Conservation (phyloP, 1,284 basidiomycete genomes). For the Phylloporus sp. region DNA sequence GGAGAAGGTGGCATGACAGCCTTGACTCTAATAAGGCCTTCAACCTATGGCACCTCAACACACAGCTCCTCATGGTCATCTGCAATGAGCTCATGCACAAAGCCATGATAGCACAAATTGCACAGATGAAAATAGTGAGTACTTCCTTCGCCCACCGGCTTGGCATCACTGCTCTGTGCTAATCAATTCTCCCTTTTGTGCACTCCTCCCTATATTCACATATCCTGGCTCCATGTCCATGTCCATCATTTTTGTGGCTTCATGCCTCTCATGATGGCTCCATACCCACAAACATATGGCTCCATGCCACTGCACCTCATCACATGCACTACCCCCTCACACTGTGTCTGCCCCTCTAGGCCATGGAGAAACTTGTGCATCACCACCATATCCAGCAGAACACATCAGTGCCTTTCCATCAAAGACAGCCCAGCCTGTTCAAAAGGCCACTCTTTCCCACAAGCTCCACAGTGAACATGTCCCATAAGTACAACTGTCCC, state of each 20-base stretch:
- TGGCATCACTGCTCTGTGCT: too few species aligned
- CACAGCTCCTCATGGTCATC: not conserved
- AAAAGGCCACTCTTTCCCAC: not conserved
- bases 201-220: too few species aligned
- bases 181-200: too few species aligned
- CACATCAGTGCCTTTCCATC: not conserved
- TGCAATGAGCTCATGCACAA: too few species aligned
- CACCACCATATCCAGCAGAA: not conserved
- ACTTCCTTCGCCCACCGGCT: too few species aligned
- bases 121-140: not conserved
- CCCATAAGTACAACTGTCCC: not conserved
- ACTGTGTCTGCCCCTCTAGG: not conserved
- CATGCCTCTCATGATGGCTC: too few species aligned
- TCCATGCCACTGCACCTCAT: too few species aligned
- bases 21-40: not conserved
- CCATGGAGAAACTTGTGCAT: not conserved
- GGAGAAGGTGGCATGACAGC: not conserved
- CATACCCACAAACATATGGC: too few species aligned
- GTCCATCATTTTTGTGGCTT: too few species aligned
- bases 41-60: not conserved
- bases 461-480: not conserved
- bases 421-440: not conserved
- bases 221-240: too few species aligned
- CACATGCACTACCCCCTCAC: too few species aligned
- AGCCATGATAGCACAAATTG: not conserved